Evolutionary conservation across 2,329 filamentous ascomycete species (phyloP), one percentile per base, ranked within the genome.

Genomic region (Aspergillus unguis): DNA sequence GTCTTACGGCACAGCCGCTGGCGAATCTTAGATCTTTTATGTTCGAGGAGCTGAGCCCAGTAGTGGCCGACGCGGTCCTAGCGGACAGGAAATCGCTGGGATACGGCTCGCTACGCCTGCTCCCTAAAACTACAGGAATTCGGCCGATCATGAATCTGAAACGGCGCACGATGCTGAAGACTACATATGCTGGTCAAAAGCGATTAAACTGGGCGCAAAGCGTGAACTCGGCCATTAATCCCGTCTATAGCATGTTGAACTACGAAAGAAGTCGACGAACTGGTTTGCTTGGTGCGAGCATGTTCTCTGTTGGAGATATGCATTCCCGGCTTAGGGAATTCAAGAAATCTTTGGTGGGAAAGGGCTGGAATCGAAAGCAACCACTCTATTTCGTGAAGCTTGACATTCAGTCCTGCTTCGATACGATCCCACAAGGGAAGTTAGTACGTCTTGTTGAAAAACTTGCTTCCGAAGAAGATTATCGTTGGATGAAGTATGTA

Each of bases 351-450:
- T 31, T 70, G 44, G 33, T 50, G 8, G 40, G 31, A 10, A 35
- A 26, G 26, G 38, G 26, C 36, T 35, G 23, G 25, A 10, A n/a
- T 10, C 26, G 48, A 25, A 33, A 70, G 59, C 0, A 67, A 87
- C 76, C 71, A 4, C 72, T 96, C 1, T 97, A 88, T 71, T 95
- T 97, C 71, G 92, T 86, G 55, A 99, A 99, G 68, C 78, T 95
- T 9, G 94, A 99, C 65, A 92, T 99, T 23, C 83, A 89, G 66
- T 85, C 90, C 2, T 95, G 92, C 62, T 99, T 96, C 67, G 94
- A 99, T 70, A 96, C 88, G 0, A 96, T 99, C 41, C 94, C 94
- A 0, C 94, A 97, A 67, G 72, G 80, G 27, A 82, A 84, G 1
- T 76, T 97, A 17, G 65, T 96, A 32, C 68, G 77, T 26, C 75